phyloP scores from a whole-genome alignment of 1,284 basidiomycete genomes.

The Ceratobasidium sp. region DNA sequence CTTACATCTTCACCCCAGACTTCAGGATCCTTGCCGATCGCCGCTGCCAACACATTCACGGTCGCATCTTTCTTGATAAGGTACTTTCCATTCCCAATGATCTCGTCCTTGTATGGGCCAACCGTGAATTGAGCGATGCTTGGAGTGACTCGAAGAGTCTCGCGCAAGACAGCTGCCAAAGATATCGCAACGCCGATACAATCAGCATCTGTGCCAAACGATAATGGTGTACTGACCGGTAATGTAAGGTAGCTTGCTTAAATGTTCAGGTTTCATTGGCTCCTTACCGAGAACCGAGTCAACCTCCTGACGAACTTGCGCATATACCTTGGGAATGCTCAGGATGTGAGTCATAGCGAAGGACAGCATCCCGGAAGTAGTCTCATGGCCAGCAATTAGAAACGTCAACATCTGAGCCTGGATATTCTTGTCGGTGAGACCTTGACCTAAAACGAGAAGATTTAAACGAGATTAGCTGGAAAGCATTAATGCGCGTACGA shows the following conservation, averaged over 20 bases:
- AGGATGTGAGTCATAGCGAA: constrained; percentile 54
- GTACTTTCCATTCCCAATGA: constrained; percentile 51
- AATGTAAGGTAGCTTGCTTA: constrained; percentile 54
- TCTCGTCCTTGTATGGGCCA: constrained; percentile 49
- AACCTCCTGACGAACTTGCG: constrained; percentile 54
- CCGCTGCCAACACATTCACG: constrained; percentile 49
- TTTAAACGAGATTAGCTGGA: background rate
- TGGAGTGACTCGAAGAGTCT: constrained; percentile 54
- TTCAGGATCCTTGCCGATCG: constrained; percentile 54
- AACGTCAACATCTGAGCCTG: constrained; percentile 54
- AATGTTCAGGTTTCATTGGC: constrained; percentile 49
- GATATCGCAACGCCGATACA: background rate
- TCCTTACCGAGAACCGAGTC: constrained; percentile 52
- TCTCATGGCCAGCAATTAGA: constrained; percentile 56
- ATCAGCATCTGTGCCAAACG: no score
- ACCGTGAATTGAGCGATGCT: constrained; percentile 51
- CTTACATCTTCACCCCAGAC: constrained; percentile 55
- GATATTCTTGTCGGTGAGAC: constrained; percentile 52
- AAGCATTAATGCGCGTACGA: background rate
- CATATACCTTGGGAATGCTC: constrained; percentile 51
- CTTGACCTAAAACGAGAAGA: constrained; percentile 47
- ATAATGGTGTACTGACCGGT: constrained; percentile 47
- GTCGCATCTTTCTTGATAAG: constrained; percentile 50
- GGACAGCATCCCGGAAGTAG: constrained; percentile 52
- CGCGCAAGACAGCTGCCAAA: constrained; percentile 51